These are phyloP conservation scores for Phytophthora melonis DNA, from an alignment of 352 stramenopile genomes.

Conservation along the genomic window DNA sequence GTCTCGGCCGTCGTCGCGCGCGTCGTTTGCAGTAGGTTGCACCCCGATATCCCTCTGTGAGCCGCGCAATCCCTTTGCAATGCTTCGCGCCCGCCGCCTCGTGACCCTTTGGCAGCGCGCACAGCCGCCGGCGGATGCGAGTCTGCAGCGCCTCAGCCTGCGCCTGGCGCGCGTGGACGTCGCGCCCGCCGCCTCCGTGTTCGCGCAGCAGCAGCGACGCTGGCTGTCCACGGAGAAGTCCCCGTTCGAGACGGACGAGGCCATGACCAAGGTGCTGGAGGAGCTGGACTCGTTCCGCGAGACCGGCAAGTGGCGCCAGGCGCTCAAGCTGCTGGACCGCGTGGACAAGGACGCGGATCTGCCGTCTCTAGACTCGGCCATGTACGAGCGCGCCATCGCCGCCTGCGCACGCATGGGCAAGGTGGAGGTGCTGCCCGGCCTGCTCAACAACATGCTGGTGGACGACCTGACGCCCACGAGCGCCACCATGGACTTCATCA, in stretches of 20 bases:
- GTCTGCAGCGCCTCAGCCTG: constrained; percentile 24
- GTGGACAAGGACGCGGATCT: constrained; percentile 68
- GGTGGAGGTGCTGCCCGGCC: constrained; percentile 74
- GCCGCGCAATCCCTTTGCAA: constrained; percentile 4
- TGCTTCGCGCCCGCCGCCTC: constrained; percentile 50
- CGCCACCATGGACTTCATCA: constrained; percentile 81
- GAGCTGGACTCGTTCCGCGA: constrained; percentile 65
- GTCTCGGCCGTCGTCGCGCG: not conserved
- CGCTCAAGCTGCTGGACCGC: constrained; percentile 76
- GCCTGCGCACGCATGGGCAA: constrained; percentile 84
- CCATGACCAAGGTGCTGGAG: constrained; percentile 39
- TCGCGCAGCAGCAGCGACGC: constrained; percentile 15
- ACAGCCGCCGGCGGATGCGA: constrained; percentile 24
- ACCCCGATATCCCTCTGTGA: not conserved
- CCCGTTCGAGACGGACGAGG: constrained; percentile 23
- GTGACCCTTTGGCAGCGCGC: constrained; percentile 47
- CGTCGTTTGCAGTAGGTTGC: constrained; percentile 8
- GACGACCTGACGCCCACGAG: constrained; percentile 71
- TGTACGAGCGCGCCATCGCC: constrained; percentile 87
- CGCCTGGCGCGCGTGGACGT: constrained; percentile 22
- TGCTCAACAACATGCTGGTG: constrained; percentile 84
- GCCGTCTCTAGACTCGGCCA: constrained; percentile 61
- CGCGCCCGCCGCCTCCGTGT: not conserved
- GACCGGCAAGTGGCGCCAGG: constrained; percentile 76
- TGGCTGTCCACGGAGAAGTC: constrained; percentile 32